These are phyloP conservation scores for Aspergillus fumigatus DNA, from an alignment of 2,329 filamentous ascomycete species.

Conservation along the genomic window DNA sequence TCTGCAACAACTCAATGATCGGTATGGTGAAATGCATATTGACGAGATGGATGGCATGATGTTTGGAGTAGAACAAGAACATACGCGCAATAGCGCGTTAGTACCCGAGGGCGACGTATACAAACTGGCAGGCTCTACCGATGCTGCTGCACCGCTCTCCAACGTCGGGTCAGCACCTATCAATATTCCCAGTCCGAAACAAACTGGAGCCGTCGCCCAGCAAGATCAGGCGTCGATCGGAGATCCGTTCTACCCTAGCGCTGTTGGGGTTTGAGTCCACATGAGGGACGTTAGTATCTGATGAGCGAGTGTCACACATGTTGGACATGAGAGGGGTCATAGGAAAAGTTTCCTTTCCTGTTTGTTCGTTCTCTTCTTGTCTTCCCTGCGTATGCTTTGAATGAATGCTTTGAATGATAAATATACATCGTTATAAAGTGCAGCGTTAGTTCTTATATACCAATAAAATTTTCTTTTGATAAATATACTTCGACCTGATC, in stretches of 20 bases:
- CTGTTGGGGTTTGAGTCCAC: conserved; percentile 1
- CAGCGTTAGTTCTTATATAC: not conserved
- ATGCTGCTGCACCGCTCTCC: conserved; percentile 1
- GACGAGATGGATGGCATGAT: conserved; percentile 26
- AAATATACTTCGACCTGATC: not conserved
- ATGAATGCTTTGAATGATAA: no score
- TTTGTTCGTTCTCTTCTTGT: not conserved
- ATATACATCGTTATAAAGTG: not conserved
- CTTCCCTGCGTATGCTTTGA: not conserved
- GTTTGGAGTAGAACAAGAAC: conserved; percentile 12
- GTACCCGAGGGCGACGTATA: not conserved
- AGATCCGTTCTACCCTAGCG: not conserved
- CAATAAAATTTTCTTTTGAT: not conserved
- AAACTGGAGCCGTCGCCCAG: conserved; percentile 4
- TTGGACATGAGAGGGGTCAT: not conserved
- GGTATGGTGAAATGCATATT: conserved; percentile 30
- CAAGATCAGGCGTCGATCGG: not conserved
- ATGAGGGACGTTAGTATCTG: not conserved
- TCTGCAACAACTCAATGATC: conserved; percentile 32
- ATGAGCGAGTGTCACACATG: not conserved
- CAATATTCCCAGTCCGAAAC: conserved; percentile 17
- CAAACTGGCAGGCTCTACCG: conserved; percentile 2
- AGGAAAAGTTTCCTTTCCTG: not conserved
- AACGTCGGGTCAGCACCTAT: conserved; percentile 13
- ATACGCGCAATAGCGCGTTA: conserved; percentile 7